Evolutionary conservation across 2,329 filamentous ascomycete species (phyloP).

Genomic region (Epichloe festucae): DNA sequence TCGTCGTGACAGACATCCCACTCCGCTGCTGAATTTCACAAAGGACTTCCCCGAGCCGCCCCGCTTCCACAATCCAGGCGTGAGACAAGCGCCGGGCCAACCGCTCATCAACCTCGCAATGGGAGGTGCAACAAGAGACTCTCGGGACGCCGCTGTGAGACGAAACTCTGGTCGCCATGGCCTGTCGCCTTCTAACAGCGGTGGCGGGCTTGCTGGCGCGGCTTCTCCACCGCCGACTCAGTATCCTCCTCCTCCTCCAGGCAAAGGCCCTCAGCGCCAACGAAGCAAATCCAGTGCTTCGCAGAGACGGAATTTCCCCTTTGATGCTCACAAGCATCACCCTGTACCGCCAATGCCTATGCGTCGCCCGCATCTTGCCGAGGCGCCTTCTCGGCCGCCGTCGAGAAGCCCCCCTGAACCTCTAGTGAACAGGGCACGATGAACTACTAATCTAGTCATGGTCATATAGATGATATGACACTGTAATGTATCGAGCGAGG

Average conservation of each 20-base stretch:
- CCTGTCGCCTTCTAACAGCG: background rate
- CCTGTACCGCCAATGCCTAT: slow-evolving; percentile 16
- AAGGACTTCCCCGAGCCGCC: slow-evolving; percentile 50
- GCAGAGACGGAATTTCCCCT: slow-evolving; percentile 1
- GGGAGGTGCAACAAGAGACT: slow-evolving; percentile 11
- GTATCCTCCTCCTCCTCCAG: slow-evolving; percentile 9
- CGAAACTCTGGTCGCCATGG: slow-evolving; percentile 6
- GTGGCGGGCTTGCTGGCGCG: background rate
- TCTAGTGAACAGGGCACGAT: slow-evolving; percentile 18
- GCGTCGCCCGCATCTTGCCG: slow-evolving; percentile 10
- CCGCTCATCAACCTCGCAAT: slow-evolving; percentile 35
- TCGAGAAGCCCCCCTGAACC: slow-evolving; percentile 15
- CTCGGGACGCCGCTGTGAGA: slow-evolving; percentile 1
- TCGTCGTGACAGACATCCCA: slow-evolving; percentile 24
- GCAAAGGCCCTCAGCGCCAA: background rate
- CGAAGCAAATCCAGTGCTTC: background rate
- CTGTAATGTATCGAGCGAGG: background rate
- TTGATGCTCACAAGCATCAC: slow-evolving; percentile 6
- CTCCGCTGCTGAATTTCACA: slow-evolving; percentile 55
- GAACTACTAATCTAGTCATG: background rate
- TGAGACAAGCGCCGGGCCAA: slow-evolving; percentile 23
- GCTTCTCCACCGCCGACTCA: slow-evolving; percentile 14
- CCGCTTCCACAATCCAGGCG: slow-evolving; percentile 32
- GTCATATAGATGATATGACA: background rate
- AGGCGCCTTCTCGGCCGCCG: slow-evolving; percentile 1